Conservation (phyloP, 305 asterid genomes). For the Lippia alba region DNA sequence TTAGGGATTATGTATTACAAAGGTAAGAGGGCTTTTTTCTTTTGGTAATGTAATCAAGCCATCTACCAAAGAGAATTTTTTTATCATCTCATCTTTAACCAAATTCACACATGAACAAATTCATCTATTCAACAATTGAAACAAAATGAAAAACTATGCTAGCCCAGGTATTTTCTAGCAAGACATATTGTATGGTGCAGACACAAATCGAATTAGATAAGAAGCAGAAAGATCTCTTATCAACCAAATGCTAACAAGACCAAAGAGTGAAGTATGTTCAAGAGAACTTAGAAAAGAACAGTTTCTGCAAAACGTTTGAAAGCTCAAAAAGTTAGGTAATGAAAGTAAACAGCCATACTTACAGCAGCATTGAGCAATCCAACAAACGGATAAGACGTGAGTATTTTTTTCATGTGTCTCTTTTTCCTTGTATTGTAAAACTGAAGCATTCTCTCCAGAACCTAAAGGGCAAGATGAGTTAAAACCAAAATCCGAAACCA, state of each 20-base stretch:
- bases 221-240: background rate
- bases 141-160: background rate
- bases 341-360: constrained; percentile 39
- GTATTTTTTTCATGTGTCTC: constrained; percentile 55
- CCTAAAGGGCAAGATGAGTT: constrained; percentile 52
- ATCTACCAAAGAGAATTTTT: too few relatives aligned
- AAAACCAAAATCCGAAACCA: constrained; percentile 27
- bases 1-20: background rate
- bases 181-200: background rate
- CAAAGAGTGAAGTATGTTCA: constrained; percentile 22
- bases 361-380: constrained; percentile 94
- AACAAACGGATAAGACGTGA: constrained; percentile 66
- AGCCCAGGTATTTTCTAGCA: background rate
- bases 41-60: too few relatives aligned
- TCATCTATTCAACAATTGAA: background rate
- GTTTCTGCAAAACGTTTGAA: constrained; percentile 11
- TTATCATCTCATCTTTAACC: background rate
- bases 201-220: background rate
- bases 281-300: background rate
- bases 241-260: constrained; percentile 4
- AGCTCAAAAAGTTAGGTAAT: constrained; percentile 20
- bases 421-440: constrained; percentile 50
- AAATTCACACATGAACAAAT: background rate
- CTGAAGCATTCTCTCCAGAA: constrained; percentile 77
- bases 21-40: background rate